Conservation (phyloP, 1,284 basidiomycete genomes). For the Ganoderma lucidum region DNA sequence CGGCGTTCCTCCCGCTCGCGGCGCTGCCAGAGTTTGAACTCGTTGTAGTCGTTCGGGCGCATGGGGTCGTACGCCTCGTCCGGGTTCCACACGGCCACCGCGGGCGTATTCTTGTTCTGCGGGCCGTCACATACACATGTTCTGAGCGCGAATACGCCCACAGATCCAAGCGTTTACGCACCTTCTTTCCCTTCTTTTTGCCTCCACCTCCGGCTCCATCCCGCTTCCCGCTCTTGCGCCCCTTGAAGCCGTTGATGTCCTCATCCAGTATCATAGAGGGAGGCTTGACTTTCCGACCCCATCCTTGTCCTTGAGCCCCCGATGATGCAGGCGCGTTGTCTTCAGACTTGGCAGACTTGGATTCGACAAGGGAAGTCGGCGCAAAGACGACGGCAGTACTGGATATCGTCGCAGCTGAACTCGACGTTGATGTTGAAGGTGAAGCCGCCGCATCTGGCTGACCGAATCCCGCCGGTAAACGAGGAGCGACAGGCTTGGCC, state of each 20-base stretch:
- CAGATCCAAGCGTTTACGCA: slow-evolving; percentile 40
- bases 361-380: slow-evolving; percentile 65
- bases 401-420: slow-evolving; percentile 52
- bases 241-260: slow-evolving; percentile 85
- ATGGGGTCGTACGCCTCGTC: slow-evolving; percentile 80
- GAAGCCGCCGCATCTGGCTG: slow-evolving; percentile 33
- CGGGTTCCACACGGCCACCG: slow-evolving; percentile 74
- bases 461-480: slow-evolving; percentile 65
- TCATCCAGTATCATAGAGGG: slow-evolving; percentile 88
- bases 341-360: slow-evolving; percentile 40
- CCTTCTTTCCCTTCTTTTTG: slow-evolving; percentile 71
- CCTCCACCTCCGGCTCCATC: slow-evolving; percentile 47
- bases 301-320: slow-evolving; percentile 52
- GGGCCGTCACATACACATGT: background rate
- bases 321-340: slow-evolving; percentile 40
- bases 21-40: slow-evolving; percentile 81
- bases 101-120: slow-evolving; percentile 68
- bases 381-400: slow-evolving; percentile 79
- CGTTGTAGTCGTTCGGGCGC: slow-evolving; percentile 87
- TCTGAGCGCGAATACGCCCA: background rate
- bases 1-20: slow-evolving; percentile 76
- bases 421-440: slow-evolving; percentile 25
- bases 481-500: slow-evolving; percentile 54
- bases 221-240: slow-evolving; percentile 57
- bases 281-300: slow-evolving; percentile 89